Percentiles rank a stretch among this genome's conserved stretches.
phyloP scores from a whole-genome alignment of 129 eudicot genomes.

The Logfia minima region DNA sequence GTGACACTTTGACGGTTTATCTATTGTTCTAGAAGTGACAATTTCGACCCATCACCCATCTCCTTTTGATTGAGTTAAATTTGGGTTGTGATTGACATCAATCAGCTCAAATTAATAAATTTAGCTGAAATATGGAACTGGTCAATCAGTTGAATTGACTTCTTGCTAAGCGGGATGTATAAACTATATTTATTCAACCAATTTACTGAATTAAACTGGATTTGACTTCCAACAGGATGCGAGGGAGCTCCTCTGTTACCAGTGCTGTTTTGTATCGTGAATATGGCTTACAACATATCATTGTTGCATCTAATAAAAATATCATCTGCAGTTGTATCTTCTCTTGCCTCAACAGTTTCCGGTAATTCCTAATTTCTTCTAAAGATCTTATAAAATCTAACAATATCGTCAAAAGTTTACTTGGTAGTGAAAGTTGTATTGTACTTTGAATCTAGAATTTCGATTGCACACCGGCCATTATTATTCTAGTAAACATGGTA shows the following conservation, averaged over 20 bases:
- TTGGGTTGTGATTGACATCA: neutral
- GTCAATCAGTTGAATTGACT: neutral
- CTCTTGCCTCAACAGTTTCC: slow-evolving; percentile 84
- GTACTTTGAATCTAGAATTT: neutral
- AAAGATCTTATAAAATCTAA: neutral
- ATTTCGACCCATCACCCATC: neutral
- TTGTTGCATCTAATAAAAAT: slow-evolving; percentile 87
- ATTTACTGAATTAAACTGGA: neutral
- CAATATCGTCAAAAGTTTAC: neutral
- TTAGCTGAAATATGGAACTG: neutral
- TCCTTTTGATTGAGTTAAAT: neutral
- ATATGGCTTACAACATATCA: slow-evolving; percentile 92
- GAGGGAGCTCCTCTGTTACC: slow-evolving; percentile 93
- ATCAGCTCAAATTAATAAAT: neutral
- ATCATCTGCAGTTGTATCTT: slow-evolving; percentile 89
- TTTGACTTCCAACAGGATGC: slow-evolving; percentile 59
- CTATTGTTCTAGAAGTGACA: neutral
- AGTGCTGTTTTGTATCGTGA: slow-evolving; percentile 69
- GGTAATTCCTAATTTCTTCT: slow-evolving; percentile 40
- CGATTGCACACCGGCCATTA: neutral
- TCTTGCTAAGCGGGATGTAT: neutral
- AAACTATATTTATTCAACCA: neutral
- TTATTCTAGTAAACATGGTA: neutral
- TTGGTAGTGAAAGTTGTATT: neutral
- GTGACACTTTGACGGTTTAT: neutral